phyloP scores from a whole-genome alignment of 768 basidiomycete species.

The Mycena capillaripes region DNA sequence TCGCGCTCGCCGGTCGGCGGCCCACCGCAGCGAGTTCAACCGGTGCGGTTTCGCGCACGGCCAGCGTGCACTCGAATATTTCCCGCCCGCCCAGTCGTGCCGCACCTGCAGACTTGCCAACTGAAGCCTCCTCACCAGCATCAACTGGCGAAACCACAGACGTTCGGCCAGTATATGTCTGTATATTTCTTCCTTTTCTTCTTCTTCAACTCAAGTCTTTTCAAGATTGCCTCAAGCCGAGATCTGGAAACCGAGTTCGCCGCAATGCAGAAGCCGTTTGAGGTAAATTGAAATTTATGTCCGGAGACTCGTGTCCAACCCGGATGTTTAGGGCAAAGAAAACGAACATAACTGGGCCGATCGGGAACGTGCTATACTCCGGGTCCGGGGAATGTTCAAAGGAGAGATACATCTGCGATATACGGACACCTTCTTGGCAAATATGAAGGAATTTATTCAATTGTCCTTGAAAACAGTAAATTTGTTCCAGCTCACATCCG shows the following conservation, averaged over 20 bases:
- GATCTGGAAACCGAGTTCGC: slow-evolving; percentile 92
- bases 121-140: slow-evolving; percentile 52
- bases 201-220: not conserved
- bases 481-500: slow-evolving; percentile 8
- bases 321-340: slow-evolving; percentile 83
- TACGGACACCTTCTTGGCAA: slow-evolving; percentile 78
- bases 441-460: slow-evolving; percentile 85
- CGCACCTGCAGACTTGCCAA: slow-evolving; percentile 60
- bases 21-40: slow-evolving; percentile 57
- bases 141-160: slow-evolving; percentile 60
- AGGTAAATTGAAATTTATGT: slow-evolving; percentile 58
- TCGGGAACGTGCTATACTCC: slow-evolving; percentile 82
- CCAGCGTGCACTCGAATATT: slow-evolving; percentile 57
- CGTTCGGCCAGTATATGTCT: slow-evolving; percentile 78
- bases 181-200: slow-evolving; percentile 4
- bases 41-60: slow-evolving; percentile 57
- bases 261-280: slow-evolving; percentile 84
- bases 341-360: slow-evolving; percentile 95
- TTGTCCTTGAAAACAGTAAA: slow-evolving; percentile 89
- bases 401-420: slow-evolving; percentile 86
- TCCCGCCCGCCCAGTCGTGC: slow-evolving; percentile 75
- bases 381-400: slow-evolving; percentile 91
- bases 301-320: not conserved
- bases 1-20: slow-evolving; percentile 69
- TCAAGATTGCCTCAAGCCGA: slow-evolving; percentile 83